Base-by-base conservation (phyloP, 2,329 filamentous ascomycete species). In the Waltergamsia citrina region DNA sequence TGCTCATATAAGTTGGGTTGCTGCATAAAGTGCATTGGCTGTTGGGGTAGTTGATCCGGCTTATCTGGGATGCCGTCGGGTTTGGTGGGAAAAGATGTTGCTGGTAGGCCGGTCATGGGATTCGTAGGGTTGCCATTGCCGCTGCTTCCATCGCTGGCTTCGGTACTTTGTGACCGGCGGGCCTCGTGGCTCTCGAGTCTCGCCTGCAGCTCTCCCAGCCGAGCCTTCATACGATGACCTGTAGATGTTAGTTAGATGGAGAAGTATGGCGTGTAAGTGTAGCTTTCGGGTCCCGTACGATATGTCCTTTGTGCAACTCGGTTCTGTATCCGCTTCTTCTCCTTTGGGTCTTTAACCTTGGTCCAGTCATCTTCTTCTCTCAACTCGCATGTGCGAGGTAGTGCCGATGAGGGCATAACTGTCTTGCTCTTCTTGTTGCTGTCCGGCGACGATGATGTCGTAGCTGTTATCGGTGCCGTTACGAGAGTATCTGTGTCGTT, bases 321-420 rank as follows among this genome's bases (percentile, higher is more conserved):
- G 32, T 53, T 53, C 35, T 53, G 51, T 5, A 53, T 51, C 23
- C 48, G 45, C 42, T 53, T 53, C 44, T 53, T 53, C 38, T 50
- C 44, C 34, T 46, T 48, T 33, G 45, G 49, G 19, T 51, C 47
- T 20, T 47, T 43, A 29, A 50, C 47, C 4, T 43, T 41, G 3
- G 49, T 51, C 49, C 49, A 51, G 40, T 51, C 49, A 29, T 51
- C 49, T 29, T 49, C 48, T n/a, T 41, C 36, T 8, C 37, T 35
- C 5, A 47, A 37, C 12, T 44, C 38, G 8, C 20, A 38, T 3
- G 40, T 39, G 6, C 33, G 34, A 8, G 32, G 33, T 28, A 37
- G 27, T 15, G 35, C 41, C 33, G 34, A 24, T 12, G 10, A 18
- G 17, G 21, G 32, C 21, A 23, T 33, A 16, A 22, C 27, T 17